These are phyloP conservation scores for Tylopilus subfusipes DNA, from an alignment of 768 basidiomycete genomes.

Conservation along the genomic window DNA sequence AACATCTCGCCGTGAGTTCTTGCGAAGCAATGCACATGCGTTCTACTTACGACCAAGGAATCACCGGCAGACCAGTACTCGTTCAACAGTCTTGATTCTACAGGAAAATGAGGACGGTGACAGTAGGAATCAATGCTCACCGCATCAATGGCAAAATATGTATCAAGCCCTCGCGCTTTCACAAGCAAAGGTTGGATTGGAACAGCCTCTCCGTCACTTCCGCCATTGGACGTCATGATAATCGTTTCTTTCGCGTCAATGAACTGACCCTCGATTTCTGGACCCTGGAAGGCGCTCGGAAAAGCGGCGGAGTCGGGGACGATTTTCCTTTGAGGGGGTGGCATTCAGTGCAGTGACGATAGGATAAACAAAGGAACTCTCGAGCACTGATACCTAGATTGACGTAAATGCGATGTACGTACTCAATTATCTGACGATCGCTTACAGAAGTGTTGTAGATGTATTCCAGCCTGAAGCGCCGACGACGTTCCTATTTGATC, in stretches of 20 bases:
- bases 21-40: not conserved
- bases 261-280: not conserved
- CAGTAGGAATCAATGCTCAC: not conserved
- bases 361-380: not conserved
- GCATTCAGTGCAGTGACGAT: not conserved
- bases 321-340: not conserved
- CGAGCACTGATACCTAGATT: not conserved
- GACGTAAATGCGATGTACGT: not conserved
- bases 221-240: not conserved
- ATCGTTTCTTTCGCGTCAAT: not conserved
- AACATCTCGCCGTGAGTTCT: not conserved
- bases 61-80: not conserved
- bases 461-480: not conserved
- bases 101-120: not conserved
- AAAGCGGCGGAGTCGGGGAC: not conserved
- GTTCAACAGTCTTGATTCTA: not conserved
- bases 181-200: not conserved
- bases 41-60: not conserved
- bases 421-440: not conserved
- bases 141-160: not conserved
- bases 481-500: not conserved
- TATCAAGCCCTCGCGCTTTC: not conserved
- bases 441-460: not conserved
- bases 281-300: not conserved
- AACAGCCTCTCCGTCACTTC: not conserved